These are phyloP conservation scores for Fusarium sp. DNA, from an alignment of 2,329 filamentous ascomycete genomes.

Conservation along the genomic window DNA sequence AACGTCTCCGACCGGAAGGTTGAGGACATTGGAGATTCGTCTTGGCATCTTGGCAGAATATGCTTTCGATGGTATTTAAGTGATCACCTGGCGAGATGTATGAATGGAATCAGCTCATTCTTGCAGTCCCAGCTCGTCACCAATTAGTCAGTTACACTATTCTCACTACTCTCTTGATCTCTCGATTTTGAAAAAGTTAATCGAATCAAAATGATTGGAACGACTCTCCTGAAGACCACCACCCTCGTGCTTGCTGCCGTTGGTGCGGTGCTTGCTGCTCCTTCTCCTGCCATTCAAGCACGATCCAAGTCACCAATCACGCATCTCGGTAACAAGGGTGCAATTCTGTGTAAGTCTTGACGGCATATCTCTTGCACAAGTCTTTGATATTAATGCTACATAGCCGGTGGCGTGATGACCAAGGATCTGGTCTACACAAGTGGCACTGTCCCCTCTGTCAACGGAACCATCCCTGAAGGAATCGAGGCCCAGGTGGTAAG, in stretches of 20 bases:
- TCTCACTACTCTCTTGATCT: background rate
- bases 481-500: background rate
- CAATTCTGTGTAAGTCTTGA: background rate
- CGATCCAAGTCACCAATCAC: background rate
- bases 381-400: background rate
- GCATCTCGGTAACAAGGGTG: background rate
- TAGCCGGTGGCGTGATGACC: background rate
- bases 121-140: background rate
- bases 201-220: background rate
- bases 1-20: background rate
- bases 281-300: background rate
- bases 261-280: background rate
- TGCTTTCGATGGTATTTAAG: background rate
- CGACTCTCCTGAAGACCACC: background rate
- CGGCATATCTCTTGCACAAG: background rate
- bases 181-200: background rate
- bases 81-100: background rate
- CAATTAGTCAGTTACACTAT: background rate
- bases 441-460: background rate
- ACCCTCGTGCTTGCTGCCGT: background rate
- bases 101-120: background rate
- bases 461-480: background rate
- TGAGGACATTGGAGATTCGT: background rate
- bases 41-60: background rate
- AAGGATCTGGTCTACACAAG: background rate